phyloP scores from a whole-genome alignment of 2,329 filamentous ascomycete species.

The Epichloe scottii region DNA sequence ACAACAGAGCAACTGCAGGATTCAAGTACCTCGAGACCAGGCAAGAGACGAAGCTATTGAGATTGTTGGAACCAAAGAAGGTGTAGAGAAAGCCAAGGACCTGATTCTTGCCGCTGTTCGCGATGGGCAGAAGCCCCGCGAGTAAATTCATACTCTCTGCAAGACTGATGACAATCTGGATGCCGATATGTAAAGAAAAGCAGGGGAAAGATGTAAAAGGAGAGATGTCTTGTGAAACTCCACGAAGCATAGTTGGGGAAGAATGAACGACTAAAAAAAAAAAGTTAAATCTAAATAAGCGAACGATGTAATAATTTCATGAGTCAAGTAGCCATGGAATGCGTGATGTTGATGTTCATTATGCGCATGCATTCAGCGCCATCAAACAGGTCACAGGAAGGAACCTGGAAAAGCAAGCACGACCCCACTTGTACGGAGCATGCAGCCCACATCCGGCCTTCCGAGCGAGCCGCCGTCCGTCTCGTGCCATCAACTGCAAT shows the following conservation, averaged over 20 bases:
- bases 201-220: background rate
- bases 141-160: slow-evolving; percentile 9
- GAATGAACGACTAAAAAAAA: background rate
- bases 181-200: background rate
- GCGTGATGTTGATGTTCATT: no score
- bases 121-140: slow-evolving; percentile 35
- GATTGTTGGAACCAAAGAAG: slow-evolving; percentile 66
- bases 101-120: slow-evolving; percentile 76
- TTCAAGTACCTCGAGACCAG: slow-evolving; percentile 82
- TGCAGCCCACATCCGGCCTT: no score
- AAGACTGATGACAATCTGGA: background rate
- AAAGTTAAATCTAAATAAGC: background rate
- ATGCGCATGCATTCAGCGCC: no score
- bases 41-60: slow-evolving; percentile 71
- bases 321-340: background rate
- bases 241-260: background rate
- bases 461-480: no score
- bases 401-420: no score
- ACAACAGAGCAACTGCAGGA: slow-evolving; percentile 83
- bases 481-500: no score
- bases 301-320: background rate
- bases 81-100: slow-evolving; percentile 76
- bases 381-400: no score
- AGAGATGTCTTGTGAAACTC: background rate
- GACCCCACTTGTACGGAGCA: no score